Conservation (phyloP, 2,329 filamentous ascomycete genomes). For the Rutstroemia sp. region DNA sequence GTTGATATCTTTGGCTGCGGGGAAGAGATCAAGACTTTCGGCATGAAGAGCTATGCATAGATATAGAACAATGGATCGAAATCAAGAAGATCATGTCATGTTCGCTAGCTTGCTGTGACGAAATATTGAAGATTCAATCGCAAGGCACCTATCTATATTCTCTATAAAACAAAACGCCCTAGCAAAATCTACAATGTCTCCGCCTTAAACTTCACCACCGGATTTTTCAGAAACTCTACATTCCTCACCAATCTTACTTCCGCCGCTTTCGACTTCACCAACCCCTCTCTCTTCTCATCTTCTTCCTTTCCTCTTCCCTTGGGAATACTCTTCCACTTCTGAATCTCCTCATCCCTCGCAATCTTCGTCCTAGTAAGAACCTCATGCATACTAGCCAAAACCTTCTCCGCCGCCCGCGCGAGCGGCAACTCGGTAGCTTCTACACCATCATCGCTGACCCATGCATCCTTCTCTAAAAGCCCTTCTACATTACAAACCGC, state of each 20-base stretch:
- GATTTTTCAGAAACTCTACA: slow-evolving; percentile 57
- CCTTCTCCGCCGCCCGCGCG: slow-evolving; percentile 75
- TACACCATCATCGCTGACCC: slow-evolving; percentile 72
- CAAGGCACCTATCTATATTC: background rate
- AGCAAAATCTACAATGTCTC: slow-evolving; percentile 33
- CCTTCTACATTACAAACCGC: slow-evolving; percentile 48
- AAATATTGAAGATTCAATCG: background rate
- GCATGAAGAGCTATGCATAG: background rate
- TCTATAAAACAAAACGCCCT: background rate
- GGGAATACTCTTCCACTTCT: slow-evolving; percentile 39
- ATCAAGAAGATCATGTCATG: background rate
- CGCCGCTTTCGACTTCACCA: slow-evolving; percentile 73
- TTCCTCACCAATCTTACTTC: slow-evolving; percentile 81
- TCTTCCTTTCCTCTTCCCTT: slow-evolving; percentile 33
- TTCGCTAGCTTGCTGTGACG: background rate
- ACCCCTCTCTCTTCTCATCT: slow-evolving; percentile 42
- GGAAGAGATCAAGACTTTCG: background rate
- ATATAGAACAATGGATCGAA: background rate
- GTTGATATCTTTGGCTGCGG: slow-evolving; percentile 2
- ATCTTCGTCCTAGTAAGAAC: slow-evolving; percentile 63
- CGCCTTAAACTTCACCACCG: slow-evolving; percentile 56
- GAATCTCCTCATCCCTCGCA: slow-evolving; percentile 60
- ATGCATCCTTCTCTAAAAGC: slow-evolving; percentile 52
- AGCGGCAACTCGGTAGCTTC: slow-evolving; percentile 66
- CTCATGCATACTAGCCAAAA: slow-evolving; percentile 86